Evolutionary conservation across 768 basidiomycete species (phyloP).

Genomic region (Tulasnella sp.): DNA sequence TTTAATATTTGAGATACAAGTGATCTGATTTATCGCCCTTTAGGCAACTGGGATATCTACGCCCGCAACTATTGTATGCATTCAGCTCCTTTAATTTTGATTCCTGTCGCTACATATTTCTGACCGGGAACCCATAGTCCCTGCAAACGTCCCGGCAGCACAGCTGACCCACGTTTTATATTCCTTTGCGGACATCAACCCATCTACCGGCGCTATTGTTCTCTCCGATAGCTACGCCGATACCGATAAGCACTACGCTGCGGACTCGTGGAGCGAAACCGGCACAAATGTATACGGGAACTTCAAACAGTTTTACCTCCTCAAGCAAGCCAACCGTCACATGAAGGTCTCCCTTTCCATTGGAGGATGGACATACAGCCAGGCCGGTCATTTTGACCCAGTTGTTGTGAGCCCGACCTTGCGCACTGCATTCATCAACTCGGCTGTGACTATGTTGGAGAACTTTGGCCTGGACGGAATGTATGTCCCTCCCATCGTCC

Average conservation of each 20-base stretch:
- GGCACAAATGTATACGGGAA: constrained; percentile 28
- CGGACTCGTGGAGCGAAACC: constrained; percentile 30
- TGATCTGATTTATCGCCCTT: not conserved
- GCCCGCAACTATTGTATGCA: not conserved
- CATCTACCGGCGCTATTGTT: constrained; percentile 27
- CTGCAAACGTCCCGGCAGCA: too few relatives aligned
- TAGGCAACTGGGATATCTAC: not conserved
- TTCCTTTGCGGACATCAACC: constrained; percentile 31
- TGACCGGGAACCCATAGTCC: too few relatives aligned
- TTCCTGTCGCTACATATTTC: too few relatives aligned
- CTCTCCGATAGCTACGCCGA: constrained; percentile 32
- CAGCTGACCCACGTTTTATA: constrained; percentile 27
- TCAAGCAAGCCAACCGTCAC: constrained; percentile 29
- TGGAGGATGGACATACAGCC: constrained; percentile 25
- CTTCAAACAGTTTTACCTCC: constrained; percentile 30
- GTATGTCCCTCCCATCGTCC: constrained; percentile 1
- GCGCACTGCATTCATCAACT: constrained; percentile 16
- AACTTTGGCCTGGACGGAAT: constrained; percentile 32
- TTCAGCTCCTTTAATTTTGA: too few relatives aligned
- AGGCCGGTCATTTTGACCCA: constrained; percentile 15
- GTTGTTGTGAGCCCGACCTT: constrained; percentile 8
- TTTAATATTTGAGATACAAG: not conserved
- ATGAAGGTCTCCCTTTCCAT: constrained; percentile 30
- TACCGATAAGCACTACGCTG: constrained; percentile 23
- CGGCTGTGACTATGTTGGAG: constrained; percentile 29